A percentile compares a stretch with the other conserved stretches of the same genome.
These are phyloP conservation scores for Aspergillus felis DNA, from an alignment of 2,329 filamentous ascomycete species.

Conservation along the genomic window DNA sequence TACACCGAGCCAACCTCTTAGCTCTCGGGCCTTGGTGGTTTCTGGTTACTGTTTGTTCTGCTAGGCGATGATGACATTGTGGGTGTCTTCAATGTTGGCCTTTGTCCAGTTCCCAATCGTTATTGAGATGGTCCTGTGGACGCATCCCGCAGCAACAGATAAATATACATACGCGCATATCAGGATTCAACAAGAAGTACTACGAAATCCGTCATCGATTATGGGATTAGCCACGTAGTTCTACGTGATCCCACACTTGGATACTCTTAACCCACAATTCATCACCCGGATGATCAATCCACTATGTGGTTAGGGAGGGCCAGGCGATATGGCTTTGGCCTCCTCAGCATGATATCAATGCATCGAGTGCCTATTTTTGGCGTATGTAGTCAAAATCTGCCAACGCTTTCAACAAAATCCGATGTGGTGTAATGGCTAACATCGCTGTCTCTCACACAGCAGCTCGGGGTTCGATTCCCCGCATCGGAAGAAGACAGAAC, in stretches of 20 bases:
- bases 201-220: neutral
- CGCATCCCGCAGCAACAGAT: neutral
- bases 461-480: neutral
- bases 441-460: neutral
- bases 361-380: rapidly evolving
- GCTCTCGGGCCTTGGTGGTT: neutral
- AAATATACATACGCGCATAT: neutral
- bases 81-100: neutral
- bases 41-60: neutral
- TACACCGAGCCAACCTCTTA: neutral
- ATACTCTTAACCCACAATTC: neutral
- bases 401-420: neutral
- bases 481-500: neutral
- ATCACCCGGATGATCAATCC: neutral
- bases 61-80: neutral
- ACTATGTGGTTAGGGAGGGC: neutral
- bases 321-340: neutral
- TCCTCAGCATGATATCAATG: neutral
- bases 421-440: neutral
- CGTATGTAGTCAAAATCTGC: neutral
- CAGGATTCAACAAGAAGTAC: neutral
- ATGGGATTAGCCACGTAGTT: neutral
- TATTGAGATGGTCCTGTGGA: too few species aligned
- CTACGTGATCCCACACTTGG: neutral
- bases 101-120: neutral